Evolutionary conservation across 2,329 filamentous ascomycete genomes (phyloP), one percentile per base, ranked within the genome.

Genomic region (Epichloe bromicola): DNA sequence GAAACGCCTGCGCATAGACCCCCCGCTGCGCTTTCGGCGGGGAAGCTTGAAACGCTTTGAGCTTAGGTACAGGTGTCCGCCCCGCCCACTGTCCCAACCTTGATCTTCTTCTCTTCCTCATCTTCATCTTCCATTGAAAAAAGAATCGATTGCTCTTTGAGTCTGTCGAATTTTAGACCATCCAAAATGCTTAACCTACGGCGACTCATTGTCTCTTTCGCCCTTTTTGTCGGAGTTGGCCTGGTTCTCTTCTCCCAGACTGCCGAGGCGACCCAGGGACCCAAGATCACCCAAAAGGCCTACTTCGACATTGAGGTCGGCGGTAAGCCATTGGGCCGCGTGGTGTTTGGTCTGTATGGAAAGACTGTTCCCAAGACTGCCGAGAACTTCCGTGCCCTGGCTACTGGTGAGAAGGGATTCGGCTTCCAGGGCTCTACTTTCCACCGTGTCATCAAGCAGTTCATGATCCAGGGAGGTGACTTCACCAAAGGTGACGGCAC

Each of bases 221-320:
- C 88, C 65, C 76, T 95, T 65, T 79, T 95, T 63, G 67, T 94
- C 61, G 83, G 86, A 61, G 74, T 90, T 61, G 76, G 78, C 59
- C 75, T 91, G 65, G 72, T 89, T 59, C 80, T 88, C 73, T 82
- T 95, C 65, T 77, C 85, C 59, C 83, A 88, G 70, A 78, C 80
- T 36, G 82, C 79, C 54, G 81, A 86, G 60, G 86, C 86, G 50
- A 75, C 75, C 58, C 88, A 91, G 74, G 91, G 93, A 45, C 91
- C 88, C 56, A 94, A 93, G 82, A 91, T 96, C 74, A 96, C 90
- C 62, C 77, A 87, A 77, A 95, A 95, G 82, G 88, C 93, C 70
- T 93, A 81, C 77, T 91, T 94, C 68, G 87, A 93, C 69, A 83
- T 94, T 59, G 71, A 76, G 62, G 82, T 88, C 63, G 88, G 84